phyloP scores from a whole-genome alignment of 164 flowering plant genomes.

The Sedum album region DNA sequence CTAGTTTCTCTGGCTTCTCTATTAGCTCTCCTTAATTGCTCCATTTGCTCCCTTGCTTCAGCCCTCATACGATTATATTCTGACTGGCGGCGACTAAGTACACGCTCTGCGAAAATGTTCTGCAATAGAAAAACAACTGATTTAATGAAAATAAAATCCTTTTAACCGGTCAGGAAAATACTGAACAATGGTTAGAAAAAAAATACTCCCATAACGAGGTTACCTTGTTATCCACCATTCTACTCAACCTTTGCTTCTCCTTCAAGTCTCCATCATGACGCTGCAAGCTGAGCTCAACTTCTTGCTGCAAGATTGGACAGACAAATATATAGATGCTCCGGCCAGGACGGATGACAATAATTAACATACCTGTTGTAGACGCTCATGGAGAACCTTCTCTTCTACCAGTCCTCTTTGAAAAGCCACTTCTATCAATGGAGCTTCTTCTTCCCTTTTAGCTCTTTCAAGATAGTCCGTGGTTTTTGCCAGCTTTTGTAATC shows the following conservation, averaged over 20 bases:
- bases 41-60: slow-evolving; percentile 70
- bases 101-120: slow-evolving; percentile 51
- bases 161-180: not conserved
- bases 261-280: slow-evolving; percentile 77
- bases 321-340: not conserved
- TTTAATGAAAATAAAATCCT: not conserved
- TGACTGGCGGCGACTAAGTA: slow-evolving; percentile 44
- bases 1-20: slow-evolving; percentile 45
- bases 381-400: slow-evolving; percentile 69
- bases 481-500: slow-evolving; percentile 62
- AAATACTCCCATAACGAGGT: slow-evolving; percentile 1
- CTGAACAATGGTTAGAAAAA: not conserved
- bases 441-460: slow-evolving; percentile 46
- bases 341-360: not conserved
- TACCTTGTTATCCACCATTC: slow-evolving; percentile 81
- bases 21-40: slow-evolving; percentile 26
- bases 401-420: slow-evolving; percentile 63
- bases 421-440: slow-evolving; percentile 80
- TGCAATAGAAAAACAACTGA: slow-evolving; percentile 16
- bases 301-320: slow-evolving; percentile 42
- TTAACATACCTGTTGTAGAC: slow-evolving; percentile 60
- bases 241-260: slow-evolving; percentile 62
- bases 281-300: slow-evolving; percentile 67
- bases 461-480: slow-evolving; percentile 65
- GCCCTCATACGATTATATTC: slow-evolving; percentile 40